phyloP scores from a whole-genome alignment of 495 filamentous ascomycete genomes.

The Xylaria telfairii region DNA sequence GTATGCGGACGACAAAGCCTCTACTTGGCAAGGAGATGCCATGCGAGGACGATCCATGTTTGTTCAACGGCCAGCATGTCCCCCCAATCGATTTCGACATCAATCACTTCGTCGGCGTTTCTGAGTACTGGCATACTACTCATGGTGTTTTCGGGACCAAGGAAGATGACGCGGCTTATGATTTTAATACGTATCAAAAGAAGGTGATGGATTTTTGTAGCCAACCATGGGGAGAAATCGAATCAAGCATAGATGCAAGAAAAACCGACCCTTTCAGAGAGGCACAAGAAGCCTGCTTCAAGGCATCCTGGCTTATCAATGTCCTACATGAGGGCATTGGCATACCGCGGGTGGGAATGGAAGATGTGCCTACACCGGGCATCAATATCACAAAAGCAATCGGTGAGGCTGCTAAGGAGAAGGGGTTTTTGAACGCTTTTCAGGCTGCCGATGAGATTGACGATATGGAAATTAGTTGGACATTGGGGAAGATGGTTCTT shows the following conservation, averaged over 20 bases:
- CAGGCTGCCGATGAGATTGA: slow-evolving; percentile 93
- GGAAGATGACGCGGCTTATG: slow-evolving; percentile 80
- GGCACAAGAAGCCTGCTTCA: slow-evolving; percentile 90
- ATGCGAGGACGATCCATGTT: slow-evolving; percentile 82
- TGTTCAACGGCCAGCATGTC: slow-evolving; percentile 87
- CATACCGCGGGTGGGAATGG: slow-evolving; percentile 85
- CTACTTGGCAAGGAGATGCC: slow-evolving; percentile 88
- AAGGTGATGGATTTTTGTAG: slow-evolving; percentile 85
- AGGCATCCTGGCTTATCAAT: slow-evolving; percentile 96
- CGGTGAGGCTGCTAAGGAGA: slow-evolving; percentile 70
- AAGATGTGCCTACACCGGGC: slow-evolving; percentile 51
- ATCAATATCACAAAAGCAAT: slow-evolving; percentile 81
- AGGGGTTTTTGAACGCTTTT: slow-evolving; percentile 87
- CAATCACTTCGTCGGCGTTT: slow-evolving; percentile 97
- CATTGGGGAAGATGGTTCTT: slow-evolving; percentile 95
- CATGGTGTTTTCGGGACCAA: slow-evolving; percentile 89
- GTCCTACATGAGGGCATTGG: slow-evolving; percentile 95
- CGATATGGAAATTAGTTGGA: slow-evolving; percentile 96
- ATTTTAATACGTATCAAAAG: slow-evolving; percentile 88
- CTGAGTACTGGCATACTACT: slow-evolving; percentile 99
- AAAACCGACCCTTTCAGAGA: slow-evolving; percentile 76
- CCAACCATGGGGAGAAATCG: slow-evolving; percentile 79
- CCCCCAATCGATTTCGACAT: slow-evolving; percentile 97
- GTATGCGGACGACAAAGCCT: slow-evolving; percentile 79
- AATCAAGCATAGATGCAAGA: slow-evolving; percentile 63